Evolutionary conservation across 805 yeast species (phyloP), one percentile per base, ranked within the genome.

Genomic region (Candida koratica): DNA sequence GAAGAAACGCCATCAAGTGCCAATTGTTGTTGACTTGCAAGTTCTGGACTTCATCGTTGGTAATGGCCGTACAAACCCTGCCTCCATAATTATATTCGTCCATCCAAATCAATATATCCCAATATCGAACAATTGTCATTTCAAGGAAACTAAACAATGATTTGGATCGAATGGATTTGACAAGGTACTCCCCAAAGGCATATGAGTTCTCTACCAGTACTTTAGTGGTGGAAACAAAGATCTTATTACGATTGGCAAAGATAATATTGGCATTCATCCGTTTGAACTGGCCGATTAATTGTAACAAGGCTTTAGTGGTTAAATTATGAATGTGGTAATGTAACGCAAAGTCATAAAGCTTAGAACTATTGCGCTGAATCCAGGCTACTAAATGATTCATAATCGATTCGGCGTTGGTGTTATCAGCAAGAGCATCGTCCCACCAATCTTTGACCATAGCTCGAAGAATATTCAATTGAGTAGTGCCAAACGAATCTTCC

Each of bases 71-170:
- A 48, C 79, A 73, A 41, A 65, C 66, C 33, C 79, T 57, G 5
- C 98, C 99, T 28, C 94, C 84, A 57, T 71, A 88, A 52, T 93
- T 93, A 49, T 75, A 77, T 47, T 82, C 80, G 55, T 93, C 96
- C 95, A 90, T 84, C 97, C 97, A 94, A 2, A 93, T 63, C 44
- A 93, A 63, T n/a, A 82, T 52, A 55, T 93, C 97, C 98, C 98
- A 93, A 53, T 85, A 88, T 49, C 77, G 79, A 9, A 67, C 71
- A 27, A 90, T 81, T 14, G 65, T 61, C 45, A 93, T 60, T 47
- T 89, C 97, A 46, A 93, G 62, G 55, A 79, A 88, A 46, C 81
- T 78, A 63, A 93, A 93, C 45, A 88, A 59, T 0, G 95, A 90
- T 47, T 80, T 84, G 0, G 87, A 69, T 49, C 96, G 69, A 3